These are phyloP conservation scores for Tulasnella sp. DNA, from an alignment of 768 basidiomycete genomes.

Conservation along the genomic window DNA sequence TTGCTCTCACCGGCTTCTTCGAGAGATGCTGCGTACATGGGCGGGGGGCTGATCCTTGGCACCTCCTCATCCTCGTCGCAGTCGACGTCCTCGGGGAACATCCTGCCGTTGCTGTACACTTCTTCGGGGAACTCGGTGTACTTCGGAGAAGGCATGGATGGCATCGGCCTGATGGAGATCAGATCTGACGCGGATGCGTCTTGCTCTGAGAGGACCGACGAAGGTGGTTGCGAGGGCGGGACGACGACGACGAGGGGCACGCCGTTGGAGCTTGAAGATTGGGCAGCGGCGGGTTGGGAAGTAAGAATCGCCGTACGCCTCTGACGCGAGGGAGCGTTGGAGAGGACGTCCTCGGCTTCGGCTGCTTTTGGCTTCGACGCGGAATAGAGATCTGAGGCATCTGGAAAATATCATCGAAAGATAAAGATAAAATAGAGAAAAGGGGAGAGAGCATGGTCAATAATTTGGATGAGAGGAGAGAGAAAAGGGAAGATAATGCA, in stretches of 20 bases:
- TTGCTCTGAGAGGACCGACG: constrained; percentile 3
- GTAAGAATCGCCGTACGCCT: constrained; percentile 20
- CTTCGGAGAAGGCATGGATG: not conserved
- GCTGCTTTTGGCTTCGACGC: constrained; percentile 13
- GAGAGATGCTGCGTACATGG: not conserved
- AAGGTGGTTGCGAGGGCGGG: not conserved
- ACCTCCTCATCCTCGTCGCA: not conserved
- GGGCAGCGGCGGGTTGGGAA: not conserved
- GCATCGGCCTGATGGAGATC: constrained; percentile 20
- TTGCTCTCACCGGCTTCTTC: no score
- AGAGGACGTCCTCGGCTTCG: constrained; percentile 20
- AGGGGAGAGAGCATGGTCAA: not conserved
- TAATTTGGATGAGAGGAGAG: not conserved
- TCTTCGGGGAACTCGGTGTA: constrained; percentile 18
- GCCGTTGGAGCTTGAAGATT: not conserved
- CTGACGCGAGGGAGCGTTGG: not conserved
- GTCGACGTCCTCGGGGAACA: constrained; percentile 12
- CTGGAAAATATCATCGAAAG: not conserved
- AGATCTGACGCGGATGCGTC: constrained; percentile 12
- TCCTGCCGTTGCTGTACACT: not conserved
- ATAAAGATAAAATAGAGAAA: not conserved
- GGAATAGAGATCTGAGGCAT: not conserved
- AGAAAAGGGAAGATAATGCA: not conserved
- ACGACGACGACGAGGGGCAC: not conserved
- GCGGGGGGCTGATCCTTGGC: not conserved